Conservation (phyloP, 2,329 filamentous ascomycete genomes). For the Fusarium marasasianum region DNA sequence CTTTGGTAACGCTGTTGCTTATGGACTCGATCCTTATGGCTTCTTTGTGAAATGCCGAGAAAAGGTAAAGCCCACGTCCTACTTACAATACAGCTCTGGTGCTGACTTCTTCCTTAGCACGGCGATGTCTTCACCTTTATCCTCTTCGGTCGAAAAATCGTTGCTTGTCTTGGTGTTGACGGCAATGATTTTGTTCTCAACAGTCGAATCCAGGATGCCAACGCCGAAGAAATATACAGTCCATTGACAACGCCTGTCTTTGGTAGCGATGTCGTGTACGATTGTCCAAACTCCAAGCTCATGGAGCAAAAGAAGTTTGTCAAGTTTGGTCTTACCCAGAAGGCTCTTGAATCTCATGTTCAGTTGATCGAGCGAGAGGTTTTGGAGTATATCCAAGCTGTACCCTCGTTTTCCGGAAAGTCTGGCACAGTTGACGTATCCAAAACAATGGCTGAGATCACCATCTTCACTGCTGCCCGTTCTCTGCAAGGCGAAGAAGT, state of each 20-base stretch:
- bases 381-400: slow-evolving; percentile 67
- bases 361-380: slow-evolving; percentile 76
- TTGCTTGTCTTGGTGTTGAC: slow-evolving; percentile 58
- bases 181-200: slow-evolving; percentile 68
- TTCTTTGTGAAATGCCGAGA: slow-evolving; percentile 72
- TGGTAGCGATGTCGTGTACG: slow-evolving; percentile 82
- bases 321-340: slow-evolving; percentile 74
- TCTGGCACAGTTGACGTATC: slow-evolving; percentile 72
- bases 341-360: slow-evolving; percentile 73
- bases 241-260: slow-evolving; percentile 68
- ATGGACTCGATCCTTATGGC: slow-evolving; percentile 75
- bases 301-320: slow-evolving; percentile 92
- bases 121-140: slow-evolving; percentile 65
- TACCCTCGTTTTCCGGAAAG: slow-evolving; percentile 65
- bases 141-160: slow-evolving; percentile 61
- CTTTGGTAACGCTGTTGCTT: slow-evolving; percentile 75
- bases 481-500: slow-evolving; percentile 81
- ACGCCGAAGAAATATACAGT: slow-evolving; percentile 64
- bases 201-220: slow-evolving; percentile 62
- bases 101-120: slow-evolving; percentile 47
- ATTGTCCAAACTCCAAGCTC: slow-evolving; percentile 83
- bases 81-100: fast-evolving
- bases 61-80: slow-evolving; percentile 62
- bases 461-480: slow-evolving; percentile 82
- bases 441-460: slow-evolving; percentile 77